phyloP scores from a whole-genome alignment of 2,329 filamentous ascomycete species.

The Talaromyces sp. region DNA sequence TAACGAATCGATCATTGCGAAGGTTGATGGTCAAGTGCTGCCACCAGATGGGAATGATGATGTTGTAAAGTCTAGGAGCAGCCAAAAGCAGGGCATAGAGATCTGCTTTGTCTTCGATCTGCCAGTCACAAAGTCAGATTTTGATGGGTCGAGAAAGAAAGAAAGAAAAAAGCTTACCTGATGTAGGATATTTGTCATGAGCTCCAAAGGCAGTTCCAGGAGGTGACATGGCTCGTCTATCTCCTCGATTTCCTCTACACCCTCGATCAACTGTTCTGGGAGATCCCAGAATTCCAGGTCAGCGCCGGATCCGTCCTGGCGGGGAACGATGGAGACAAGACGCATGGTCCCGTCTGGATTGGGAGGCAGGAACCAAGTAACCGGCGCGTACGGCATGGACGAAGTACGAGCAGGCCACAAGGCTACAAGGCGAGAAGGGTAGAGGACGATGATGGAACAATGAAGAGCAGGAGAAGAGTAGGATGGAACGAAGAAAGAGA shows the following conservation, averaged over 20 bases:
- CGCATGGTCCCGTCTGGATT: neutral
- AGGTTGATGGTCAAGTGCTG: neutral
- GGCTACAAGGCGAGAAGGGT: neutral
- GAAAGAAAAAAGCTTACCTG: neutral
- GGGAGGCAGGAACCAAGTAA: neutral
- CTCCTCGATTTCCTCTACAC: neutral
- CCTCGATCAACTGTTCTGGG: neutral
- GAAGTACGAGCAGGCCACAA: neutral
- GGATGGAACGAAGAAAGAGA: neutral
- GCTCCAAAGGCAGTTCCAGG: conserved; percentile 6
- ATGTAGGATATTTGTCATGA: conserved; percentile 7
- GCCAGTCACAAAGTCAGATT: neutral
- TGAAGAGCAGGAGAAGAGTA: neutral
- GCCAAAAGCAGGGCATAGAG: conserved; percentile 1
- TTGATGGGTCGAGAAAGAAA: neutral
- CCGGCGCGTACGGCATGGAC: neutral
- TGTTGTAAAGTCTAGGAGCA: conserved; percentile 2
- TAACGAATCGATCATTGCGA: neutral
- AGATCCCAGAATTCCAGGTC: neutral
- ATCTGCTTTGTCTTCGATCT: conserved; percentile 9
- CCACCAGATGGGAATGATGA: conserved; percentile 7
- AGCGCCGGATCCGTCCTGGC: neutral
- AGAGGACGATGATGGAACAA: neutral
- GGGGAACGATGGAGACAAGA: neutral
- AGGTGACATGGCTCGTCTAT: neutral